phyloP scores from a whole-genome alignment of 2,329 filamentous ascomycete genomes.

The Aspergillus ibericus region DNA sequence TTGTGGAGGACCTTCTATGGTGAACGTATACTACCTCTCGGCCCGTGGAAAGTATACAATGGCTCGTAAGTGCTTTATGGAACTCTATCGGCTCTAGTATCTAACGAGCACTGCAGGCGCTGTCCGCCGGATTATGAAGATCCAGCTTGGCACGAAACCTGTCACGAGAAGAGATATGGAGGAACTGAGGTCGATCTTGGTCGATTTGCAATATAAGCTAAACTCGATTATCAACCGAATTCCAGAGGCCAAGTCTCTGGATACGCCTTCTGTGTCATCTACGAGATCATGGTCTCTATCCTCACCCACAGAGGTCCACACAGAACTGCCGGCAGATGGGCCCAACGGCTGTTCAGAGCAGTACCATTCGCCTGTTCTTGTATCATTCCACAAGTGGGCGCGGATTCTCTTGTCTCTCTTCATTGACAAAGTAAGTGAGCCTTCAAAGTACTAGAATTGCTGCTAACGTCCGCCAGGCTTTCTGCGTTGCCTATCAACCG shows the following conservation, averaged over 20 bases:
- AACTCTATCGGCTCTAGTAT: not conserved
- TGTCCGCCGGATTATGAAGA: conserved; percentile 45
- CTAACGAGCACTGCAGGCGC: conserved; percentile 31
- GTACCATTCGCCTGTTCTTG: conserved; percentile 45
- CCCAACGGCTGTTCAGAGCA: conserved; percentile 41
- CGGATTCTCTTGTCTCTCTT: conserved; percentile 46
- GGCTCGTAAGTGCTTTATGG: conserved; percentile 37
- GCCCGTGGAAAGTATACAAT: conserved; percentile 48
- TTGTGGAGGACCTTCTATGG: conserved; percentile 43
- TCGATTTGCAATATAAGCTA: conserved; percentile 43
- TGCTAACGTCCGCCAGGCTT: conserved; percentile 34
- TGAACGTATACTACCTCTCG: conserved; percentile 46
- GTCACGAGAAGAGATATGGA: conserved; percentile 47
- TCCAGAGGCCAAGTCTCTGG: conserved; percentile 31
- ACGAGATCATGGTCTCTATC: conserved; percentile 28
- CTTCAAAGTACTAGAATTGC: not conserved
- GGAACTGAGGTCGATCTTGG: conserved; percentile 43
- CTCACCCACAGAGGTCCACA: conserved; percentile 27
- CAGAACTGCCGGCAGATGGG: conserved; percentile 38
- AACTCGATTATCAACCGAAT: conserved; percentile 47
- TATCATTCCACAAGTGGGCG: conserved; percentile 50
- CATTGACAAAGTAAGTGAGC: conserved; percentile 41
- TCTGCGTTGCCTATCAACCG: conserved; percentile 50
- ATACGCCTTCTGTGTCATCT: conserved; percentile 20
- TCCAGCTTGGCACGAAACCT: conserved; percentile 47